A percentile compares a stretch with the other conserved stretches of the same genome.
Conservation (phyloP, 2,329 filamentous ascomycete genomes). For the Pseudogymnoascus sp. region DNA sequence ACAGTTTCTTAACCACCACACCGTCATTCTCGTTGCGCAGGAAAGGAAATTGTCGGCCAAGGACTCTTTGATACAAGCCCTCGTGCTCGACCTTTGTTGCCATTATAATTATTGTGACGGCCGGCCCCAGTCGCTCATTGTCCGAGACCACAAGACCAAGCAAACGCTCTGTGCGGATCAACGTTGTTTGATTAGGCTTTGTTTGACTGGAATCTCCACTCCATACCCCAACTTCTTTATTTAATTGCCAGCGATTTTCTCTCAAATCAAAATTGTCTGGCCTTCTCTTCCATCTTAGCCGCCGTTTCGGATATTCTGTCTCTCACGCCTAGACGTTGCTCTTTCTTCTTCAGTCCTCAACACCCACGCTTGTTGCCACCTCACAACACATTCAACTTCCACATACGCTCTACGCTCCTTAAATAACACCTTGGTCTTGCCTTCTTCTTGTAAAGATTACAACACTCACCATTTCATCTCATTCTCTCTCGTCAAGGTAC, state of each 20-base stretch:
- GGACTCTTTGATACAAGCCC: not conserved
- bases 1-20: not conserved
- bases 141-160: not conserved
- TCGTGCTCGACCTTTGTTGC: not conserved
- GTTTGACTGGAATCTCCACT: constrained; percentile 1
- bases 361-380: not conserved
- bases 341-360: not conserved
- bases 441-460: not conserved
- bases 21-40: not conserved
- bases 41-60: not conserved
- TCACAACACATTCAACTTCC: not conserved
- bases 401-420: not conserved
- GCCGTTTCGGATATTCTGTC: constrained; percentile 4
- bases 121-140: constrained; percentile 1
- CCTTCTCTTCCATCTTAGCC: not conserved
- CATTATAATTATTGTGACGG: constrained; percentile 6
- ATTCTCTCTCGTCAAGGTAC: not conserved
- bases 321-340: not conserved
- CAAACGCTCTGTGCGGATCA: constrained; percentile 2
- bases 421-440: not conserved
- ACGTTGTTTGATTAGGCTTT: constrained; percentile 4
- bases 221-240: not conserved
- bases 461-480: not conserved
- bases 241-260: not conserved
- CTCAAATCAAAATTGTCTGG: not conserved